These are phyloP conservation scores for Xylariaceae sp. DNA, from an alignment of 2,329 filamentous ascomycete genomes.

Conservation along the genomic window DNA sequence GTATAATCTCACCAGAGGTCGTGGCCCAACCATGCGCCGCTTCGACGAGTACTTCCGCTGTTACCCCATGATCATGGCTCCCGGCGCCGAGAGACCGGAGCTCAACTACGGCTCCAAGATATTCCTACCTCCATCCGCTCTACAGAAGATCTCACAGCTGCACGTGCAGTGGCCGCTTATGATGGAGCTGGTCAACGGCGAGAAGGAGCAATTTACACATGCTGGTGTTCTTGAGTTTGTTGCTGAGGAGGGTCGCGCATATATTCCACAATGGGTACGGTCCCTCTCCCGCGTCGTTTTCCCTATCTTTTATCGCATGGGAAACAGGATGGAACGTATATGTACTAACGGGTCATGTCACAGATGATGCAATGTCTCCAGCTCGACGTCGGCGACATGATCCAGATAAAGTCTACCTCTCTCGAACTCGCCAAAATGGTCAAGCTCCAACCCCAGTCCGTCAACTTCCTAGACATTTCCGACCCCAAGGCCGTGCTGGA, in stretches of 20 bases:
- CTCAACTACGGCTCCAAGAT: slow-evolving; percentile 98
- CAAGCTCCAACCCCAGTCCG: slow-evolving; percentile 92
- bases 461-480: slow-evolving; percentile 91
- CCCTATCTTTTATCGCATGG: too few species aligned
- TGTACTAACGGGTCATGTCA: slow-evolving; percentile 15
- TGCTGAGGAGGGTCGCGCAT: slow-evolving; percentile 93
- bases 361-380: slow-evolving; percentile 91
- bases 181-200: slow-evolving; percentile 91
- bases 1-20: slow-evolving; percentile 45
- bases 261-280: slow-evolving; percentile 88
- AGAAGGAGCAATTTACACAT: slow-evolving; percentile 76
- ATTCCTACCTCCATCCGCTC: slow-evolving; percentile 89
- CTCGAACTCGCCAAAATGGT: slow-evolving; percentile 87
- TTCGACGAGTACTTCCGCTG: slow-evolving; percentile 99
- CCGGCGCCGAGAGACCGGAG: slow-evolving; percentile 80
- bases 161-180: slow-evolving; percentile 97
- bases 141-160: slow-evolving; percentile 92
- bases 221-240: slow-evolving; percentile 96
- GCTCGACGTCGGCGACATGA: slow-evolving; percentile 87
- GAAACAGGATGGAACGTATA: not conserved
- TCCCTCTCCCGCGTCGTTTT: too few species aligned
- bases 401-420: slow-evolving; percentile 93
- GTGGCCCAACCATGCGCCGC: slow-evolving; percentile 59
- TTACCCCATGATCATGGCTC: slow-evolving; percentile 92
- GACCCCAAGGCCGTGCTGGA: slow-evolving; percentile 97